Conservation (phyloP, 1,284 basidiomycete species). For the Cryptococcus sp. region DNA sequence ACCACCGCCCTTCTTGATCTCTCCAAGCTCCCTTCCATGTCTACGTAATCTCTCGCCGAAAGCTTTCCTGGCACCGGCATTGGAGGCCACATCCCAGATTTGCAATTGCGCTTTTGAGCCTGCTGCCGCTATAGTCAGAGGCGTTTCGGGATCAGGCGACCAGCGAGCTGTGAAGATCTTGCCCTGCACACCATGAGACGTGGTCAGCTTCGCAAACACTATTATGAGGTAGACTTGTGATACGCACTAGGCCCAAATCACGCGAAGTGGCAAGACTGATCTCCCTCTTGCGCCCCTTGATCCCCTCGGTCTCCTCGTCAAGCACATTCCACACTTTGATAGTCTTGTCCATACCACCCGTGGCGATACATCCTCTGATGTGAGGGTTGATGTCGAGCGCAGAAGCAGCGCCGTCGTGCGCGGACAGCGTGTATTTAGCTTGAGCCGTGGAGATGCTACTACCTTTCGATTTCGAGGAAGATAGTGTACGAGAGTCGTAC, state of each 20-base stretch:
- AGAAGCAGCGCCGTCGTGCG: conserved; percentile 93
- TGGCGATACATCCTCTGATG: conserved; percentile 85
- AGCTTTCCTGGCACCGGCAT: conserved; percentile 72
- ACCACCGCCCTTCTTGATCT: conserved; percentile 61
- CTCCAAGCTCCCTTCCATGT: conserved; percentile 66
- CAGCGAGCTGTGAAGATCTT: conserved; percentile 90
- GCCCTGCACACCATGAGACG: conserved; percentile 63
- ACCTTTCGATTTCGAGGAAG: conserved; percentile 57
- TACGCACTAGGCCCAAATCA: conserved; percentile 87
- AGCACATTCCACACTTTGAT: conserved; percentile 94
- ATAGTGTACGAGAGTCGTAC: conserved; percentile 83
- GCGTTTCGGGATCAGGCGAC: conserved; percentile 79
- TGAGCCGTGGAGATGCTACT: conserved; percentile 39
- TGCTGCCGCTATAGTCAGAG: conserved; percentile 88
- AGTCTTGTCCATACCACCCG: conserved; percentile 89
- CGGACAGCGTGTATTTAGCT: conserved; percentile 81
- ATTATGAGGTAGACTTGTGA: neutral
- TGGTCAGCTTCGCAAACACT: conserved; percentile 1
- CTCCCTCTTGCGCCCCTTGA: conserved; percentile 61
- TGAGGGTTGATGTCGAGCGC: conserved; percentile 89
- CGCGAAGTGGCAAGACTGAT: conserved; percentile 85
- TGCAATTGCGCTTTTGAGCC: conserved; percentile 91
- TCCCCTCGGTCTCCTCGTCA: conserved; percentile 63
- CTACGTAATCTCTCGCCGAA: conserved; percentile 72
- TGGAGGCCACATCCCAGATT: conserved; percentile 88